Base-by-base conservation (phyloP, 257 asterid species). In the Voacanga thouarsii region DNA sequence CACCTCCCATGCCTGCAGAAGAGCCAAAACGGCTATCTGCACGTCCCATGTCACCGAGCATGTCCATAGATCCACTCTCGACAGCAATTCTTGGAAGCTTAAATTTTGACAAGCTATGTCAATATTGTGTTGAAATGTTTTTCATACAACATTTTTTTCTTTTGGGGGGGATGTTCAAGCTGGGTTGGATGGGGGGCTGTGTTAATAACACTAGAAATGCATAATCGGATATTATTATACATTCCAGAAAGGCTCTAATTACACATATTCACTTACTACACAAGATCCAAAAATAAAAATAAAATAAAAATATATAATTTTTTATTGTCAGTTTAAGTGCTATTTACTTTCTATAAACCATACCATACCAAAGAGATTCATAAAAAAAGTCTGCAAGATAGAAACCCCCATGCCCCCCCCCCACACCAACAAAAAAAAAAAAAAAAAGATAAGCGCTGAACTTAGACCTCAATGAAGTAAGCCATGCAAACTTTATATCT, bases 11-110 rank as follows among this genome's bases (percentile, higher is more conserved):
- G 39, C 73, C 80, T 43, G 85, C 88, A 78, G 59, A 37, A 45
- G 51, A 83, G 59, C 92, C 88, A 78, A 77, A 82, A 61, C 89
- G 84, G 51, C 80, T 79, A 43, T 88, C 82, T 71, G 91, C 89
- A 44, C 51, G 84, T 12, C 79, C 90, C 84, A 80, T 77, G 73
- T 85, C 89, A 77, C 86, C 81, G 64, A 75, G 85, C 92, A 86
- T 81, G 86, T 82, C 90, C 80, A 82, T 51, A 23, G 89, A 77
- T 75, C 89, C 89, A 78, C 80, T 87, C 49, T 90, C 96, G 78
- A 90, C 95, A 43, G 89, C 85, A 75, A 92, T 84, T 79, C 77
- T 87, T 16, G 98, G 88, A 71, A 85, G 84, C 88, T 85, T 39
- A 44, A 72, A 68, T 50, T 43, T 66, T 70, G 33, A 71, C 47